phyloP scores from a whole-genome alignment of 2,329 filamentous ascomycete species.

The Laburnicola sp. region DNA sequence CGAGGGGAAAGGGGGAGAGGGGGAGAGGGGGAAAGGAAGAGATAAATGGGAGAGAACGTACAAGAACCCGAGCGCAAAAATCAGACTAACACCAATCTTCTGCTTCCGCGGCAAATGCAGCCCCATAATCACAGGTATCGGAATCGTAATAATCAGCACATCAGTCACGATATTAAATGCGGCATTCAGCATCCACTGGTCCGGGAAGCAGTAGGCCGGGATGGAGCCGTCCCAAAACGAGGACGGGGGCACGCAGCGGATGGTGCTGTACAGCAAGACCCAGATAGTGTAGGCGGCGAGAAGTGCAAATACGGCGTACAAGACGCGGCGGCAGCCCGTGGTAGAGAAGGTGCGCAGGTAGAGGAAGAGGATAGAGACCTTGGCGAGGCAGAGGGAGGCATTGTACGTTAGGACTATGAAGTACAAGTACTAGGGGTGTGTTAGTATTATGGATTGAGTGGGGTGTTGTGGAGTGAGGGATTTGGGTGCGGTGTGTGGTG shows the following conservation, averaged over 20 bases:
- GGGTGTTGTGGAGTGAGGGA: no score
- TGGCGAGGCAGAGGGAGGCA: constrained; percentile 6
- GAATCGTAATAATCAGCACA: constrained; percentile 40
- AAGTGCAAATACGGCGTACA: no score
- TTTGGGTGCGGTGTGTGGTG: no score
- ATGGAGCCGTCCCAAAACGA: no score
- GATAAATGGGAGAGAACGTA: no score
- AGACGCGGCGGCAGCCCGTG: neutral
- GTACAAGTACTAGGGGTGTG: constrained; percentile 5
- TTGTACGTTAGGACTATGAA: constrained; percentile 12
- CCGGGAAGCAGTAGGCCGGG: no score
- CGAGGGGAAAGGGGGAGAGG: neutral
- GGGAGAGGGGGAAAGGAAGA: neutral
- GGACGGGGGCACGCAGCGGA: no score
- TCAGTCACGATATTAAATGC: constrained; percentile 42
- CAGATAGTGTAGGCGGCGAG: no score
- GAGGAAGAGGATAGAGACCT: no score
- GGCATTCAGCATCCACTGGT: no score
- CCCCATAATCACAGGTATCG: constrained; percentile 44
- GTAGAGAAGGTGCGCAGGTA: constrained; percentile 8
- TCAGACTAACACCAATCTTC: constrained; percentile 24
- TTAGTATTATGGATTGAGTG: no score
- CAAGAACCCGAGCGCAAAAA: constrained; percentile 33
- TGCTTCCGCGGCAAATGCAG: constrained; percentile 29
- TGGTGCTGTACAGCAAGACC: no score